Evolutionary conservation across 2,329 filamentous ascomycete genomes (phyloP).

Genomic region (Aspergillus arachidicola): DNA sequence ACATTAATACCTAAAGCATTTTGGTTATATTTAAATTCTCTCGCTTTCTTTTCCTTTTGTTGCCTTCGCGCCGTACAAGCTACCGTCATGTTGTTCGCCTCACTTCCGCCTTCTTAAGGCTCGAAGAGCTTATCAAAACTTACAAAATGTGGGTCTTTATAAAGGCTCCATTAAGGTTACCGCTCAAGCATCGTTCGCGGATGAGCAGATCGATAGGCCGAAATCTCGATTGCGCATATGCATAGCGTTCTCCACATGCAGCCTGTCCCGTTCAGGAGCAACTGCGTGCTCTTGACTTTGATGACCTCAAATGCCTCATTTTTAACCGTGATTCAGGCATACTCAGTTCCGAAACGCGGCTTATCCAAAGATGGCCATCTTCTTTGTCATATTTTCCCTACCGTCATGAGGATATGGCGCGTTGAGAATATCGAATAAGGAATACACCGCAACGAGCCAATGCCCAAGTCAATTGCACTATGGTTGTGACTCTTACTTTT

Average conservation of each 20-base stretch:
- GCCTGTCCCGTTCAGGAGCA: constrained; percentile 1
- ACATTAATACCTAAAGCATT: neutral
- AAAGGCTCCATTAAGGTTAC: neutral
- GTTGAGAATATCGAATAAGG: neutral
- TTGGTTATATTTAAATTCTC: neutral
- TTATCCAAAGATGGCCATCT: neutral
- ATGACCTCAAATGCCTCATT: neutral
- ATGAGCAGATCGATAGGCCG: neutral
- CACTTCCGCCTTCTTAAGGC: constrained; percentile 15
- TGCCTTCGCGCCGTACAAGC: neutral
- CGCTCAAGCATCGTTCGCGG: neutral
- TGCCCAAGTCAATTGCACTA: no score
- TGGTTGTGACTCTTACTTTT: neutral
- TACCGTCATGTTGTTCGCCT: constrained; percentile 10
- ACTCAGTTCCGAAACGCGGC: neutral
- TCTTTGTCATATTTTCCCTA: neutral
- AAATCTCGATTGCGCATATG: neutral
- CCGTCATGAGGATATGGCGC: neutral
- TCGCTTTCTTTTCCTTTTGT: neutral
- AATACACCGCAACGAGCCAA: neutral
- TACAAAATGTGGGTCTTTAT: constrained; percentile 6
- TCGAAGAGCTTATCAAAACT: neutral
- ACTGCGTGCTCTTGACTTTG: neutral
- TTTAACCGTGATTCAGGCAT: neutral
- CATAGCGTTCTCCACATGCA: constrained; percentile 2